These are phyloP conservation scores for Sporothrix inflata DNA, from an alignment of 2,329 filamentous ascomycete species.

Conservation along the genomic window DNA sequence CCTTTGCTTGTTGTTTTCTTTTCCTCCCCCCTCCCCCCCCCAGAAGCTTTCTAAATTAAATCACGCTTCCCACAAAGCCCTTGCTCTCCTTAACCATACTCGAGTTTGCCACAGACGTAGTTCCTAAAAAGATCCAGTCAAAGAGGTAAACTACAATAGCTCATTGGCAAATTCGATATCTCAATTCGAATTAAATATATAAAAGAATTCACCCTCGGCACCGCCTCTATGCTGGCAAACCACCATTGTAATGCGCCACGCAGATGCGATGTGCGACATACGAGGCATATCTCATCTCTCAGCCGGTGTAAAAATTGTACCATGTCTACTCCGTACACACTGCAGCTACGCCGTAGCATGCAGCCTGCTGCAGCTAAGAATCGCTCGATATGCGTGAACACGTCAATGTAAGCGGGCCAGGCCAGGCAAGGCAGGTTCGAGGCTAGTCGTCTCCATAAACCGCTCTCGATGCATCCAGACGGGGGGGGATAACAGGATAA, in stretches of 20 bases:
- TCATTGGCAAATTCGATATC: not conserved
- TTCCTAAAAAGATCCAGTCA: not conserved
- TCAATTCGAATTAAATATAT: not conserved
- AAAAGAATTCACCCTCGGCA: not conserved
- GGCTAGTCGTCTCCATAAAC: not conserved
- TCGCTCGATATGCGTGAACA: slow-evolving; percentile 30
- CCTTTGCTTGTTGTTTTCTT: not conserved
- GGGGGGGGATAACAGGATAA: not conserved
- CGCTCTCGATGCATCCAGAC: not conserved
- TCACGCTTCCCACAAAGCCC: not conserved
- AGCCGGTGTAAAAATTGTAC: not conserved
- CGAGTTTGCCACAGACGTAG: not conserved
- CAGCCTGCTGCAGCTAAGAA: slow-evolving; percentile 19
- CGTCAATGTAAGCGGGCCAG: slow-evolving; percentile 27
- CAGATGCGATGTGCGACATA: not conserved
- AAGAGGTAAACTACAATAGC: not conserved
- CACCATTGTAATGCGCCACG: not conserved
- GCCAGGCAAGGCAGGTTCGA: slow-evolving; percentile 1
- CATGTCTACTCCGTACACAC: not conserved
- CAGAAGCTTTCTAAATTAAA: not conserved
- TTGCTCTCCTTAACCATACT: not conserved
- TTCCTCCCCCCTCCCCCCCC: not conserved
- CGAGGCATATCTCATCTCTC: not conserved
- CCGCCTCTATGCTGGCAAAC: not conserved
- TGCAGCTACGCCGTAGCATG: slow-evolving; percentile 13